Evolutionary conservation across 352 stramenopile genomes (phyloP), one percentile per base, ranked within the genome.

Genomic region (Globisporangium orthogonon): DNA sequence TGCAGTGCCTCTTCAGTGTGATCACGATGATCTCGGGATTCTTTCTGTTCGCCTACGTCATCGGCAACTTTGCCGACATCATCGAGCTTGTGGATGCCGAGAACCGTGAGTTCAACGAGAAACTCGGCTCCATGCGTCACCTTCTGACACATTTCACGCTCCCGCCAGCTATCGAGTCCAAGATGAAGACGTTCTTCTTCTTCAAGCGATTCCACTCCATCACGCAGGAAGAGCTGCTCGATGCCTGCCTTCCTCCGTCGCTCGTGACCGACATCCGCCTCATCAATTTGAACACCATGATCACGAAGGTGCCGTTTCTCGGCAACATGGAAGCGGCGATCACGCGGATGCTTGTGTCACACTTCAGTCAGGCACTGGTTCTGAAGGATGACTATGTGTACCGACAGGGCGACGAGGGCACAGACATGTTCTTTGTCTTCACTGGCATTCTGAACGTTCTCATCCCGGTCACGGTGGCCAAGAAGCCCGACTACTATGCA

Each of bases 401-500:
- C 43, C 63, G 63, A 11, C 73, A 67, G 18, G 66, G 71, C 4
- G 75, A 86, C 9, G 66, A 82, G 23, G 75, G 73, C 1, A 71
- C 61, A 33, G 75, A 86, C n/a, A 86, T 86, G 75, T 86, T 62
- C 37, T 83, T 86, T 48, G 67, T 86, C 1, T 86, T 82, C 41
- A 73, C 74, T 4, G 75, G 75, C 0, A 62, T 78, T 5, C 61
- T 86, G 0, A 65, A 67, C 9, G 64, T 83, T 17, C 57, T 74
- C 17, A 30, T 83, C 1, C 69, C 65, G 4, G 40, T 52, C 7
- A 31, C 41, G 11, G 0, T 41, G 5, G 23, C 31, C 28, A 51
- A 33, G 56, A 48, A 31, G 23, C 7, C 40, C 40, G 58, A 56
- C 0, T 41, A 15, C n/a, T 35, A 55, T 15, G 44, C 53, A 17